Base-by-base conservation (phyloP, 225 moss, liverwort and hornwort genomes). In the Pseudoscleropodium purum region DNA sequence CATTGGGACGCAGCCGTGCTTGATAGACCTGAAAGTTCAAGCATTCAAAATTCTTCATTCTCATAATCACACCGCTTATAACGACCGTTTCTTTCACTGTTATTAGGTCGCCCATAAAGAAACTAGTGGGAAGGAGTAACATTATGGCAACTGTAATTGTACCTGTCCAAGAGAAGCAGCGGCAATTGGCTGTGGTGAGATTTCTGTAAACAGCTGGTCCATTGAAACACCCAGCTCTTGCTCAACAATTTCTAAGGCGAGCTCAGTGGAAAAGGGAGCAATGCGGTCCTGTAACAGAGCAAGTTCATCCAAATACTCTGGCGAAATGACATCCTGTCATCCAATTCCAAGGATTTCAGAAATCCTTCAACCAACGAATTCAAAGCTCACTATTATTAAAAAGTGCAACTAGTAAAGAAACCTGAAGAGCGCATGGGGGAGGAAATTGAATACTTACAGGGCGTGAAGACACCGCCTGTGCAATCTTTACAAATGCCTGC, bases 141-240 rank as follows among this genome's bases (percentile, higher is more conserved):
- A 36, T 30, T 45, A 82, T 69, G 47, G 45, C 85, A 51, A 84
- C 57, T 59, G 26, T 23, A 52, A 56, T 81, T 56, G 36, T 90
- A 98, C 98, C 97, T 99, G 97, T 84, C 99, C 99, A 86, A 99
- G 95, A 89, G 99, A 99, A 72, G 99, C 99, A 88, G 99, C 99
- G 64, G 99, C 97, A 87, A 97, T 88, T 83, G 99, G 99, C 89
- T 96, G 95, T 41, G 97, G 97, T 75, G 99, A 97, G 78, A 99
- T 99, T 90, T 99, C 99, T 19, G 97, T 94, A 82, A 99, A 99
- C 54, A 99, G 87, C 84, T 93, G 90, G 61, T 99, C 97, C 68
- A 97, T 96, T 31, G 99, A 92, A 78, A 99, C 96, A 85, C 97
- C 99, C 69, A 99, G 95, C 87, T 99, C 99, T 86, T 96, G 92